Base-by-base conservation (phyloP, 306 rosid genomes). In the Cucumis hystrix region DNA sequence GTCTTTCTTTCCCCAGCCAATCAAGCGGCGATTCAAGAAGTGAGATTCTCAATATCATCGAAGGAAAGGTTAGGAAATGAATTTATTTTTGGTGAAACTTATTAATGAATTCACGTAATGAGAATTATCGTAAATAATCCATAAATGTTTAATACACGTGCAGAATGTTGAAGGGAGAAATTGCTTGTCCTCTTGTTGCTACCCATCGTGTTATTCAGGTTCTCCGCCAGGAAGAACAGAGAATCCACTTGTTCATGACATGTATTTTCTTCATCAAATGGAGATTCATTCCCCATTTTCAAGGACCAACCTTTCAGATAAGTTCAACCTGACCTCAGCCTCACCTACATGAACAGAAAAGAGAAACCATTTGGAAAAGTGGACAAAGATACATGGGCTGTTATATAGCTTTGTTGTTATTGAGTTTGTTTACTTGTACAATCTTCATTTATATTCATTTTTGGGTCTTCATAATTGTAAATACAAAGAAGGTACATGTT, bases 171-270 rank as follows among this genome's bases (percentile, higher is more conserved):
- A 87, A 71, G 89, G 80, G 79, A 88, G 83, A 49, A 96, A 88
- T 80, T 16, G 78, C 21, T 20, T 55, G 47, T 89, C 92, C 75
- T 84, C 68, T 5, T 81, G 81, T 55, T 87, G 97, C 63, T 81
- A 87, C 41, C 89, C 95, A 6, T 78, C 79, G 2, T 89, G 88
- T 73, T 93, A 87, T 76, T 71, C 87, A 12, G 97, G 92, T 8
- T 90, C 97, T 30, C 98, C 98, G 0, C 98, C 98, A 0, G 80
- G 89, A 0, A 85, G 98, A 84, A 84, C 97, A 60, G 88, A 82
- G 74, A 91, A 93, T 7, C 98, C 97, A 1, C 45, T 91, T 80
- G 84, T 93, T 75, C 92, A 91, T 21, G 90, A 93, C 54, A 89
- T 91, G 59, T 84, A 87, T 14, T 93, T 93, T 78, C 76, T 88